Evolutionary conservation across 495 filamentous ascomycete species (phyloP).

Genomic region (Cudoniella acicularis): DNA sequence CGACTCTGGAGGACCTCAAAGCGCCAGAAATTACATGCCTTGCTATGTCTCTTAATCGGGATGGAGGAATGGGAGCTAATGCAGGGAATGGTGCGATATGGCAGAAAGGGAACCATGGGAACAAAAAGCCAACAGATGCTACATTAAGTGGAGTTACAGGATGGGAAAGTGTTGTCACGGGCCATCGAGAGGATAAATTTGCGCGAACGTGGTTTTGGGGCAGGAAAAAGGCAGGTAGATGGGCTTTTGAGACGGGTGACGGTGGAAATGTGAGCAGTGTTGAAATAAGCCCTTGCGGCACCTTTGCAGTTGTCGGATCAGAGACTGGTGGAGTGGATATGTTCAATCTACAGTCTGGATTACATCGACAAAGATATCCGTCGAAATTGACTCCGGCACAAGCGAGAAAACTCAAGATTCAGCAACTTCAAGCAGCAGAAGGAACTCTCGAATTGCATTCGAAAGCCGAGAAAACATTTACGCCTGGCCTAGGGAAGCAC

Average conservation of each 20-base stretch:
- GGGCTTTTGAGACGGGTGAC: constrained; percentile 87
- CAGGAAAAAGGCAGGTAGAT: constrained; percentile 84
- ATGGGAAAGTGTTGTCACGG: constrained; percentile 95
- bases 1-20: constrained; percentile 70
- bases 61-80: constrained; percentile 82
- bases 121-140: constrained; percentile 51
- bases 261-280: constrained; percentile 81
- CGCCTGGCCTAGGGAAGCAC: constrained; percentile 61
- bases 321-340: constrained; percentile 78
- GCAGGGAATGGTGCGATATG: constrained; percentile 68
- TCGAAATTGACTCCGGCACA: constrained; percentile 61
- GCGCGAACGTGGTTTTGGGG: constrained; percentile 98
- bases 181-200: constrained; percentile 79
- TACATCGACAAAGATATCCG: constrained; percentile 81
- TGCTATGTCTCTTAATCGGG: constrained; percentile 84
- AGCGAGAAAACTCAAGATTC: constrained; percentile 56
- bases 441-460: constrained; percentile 24
- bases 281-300: constrained; percentile 84
- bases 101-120: constrained; percentile 62
- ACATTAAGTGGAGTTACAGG: constrained; percentile 69
- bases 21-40: constrained; percentile 87
- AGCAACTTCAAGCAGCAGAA: constrained; percentile 49
- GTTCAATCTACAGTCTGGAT: constrained; percentile 94
- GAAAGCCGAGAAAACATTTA: constrained; percentile 29
- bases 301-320: constrained; percentile 89